These are phyloP conservation scores for Miscanthus lutarioriparius DNA, from an alignment of 176 grass and related monocot genomes.

Conservation along the genomic window DNA sequence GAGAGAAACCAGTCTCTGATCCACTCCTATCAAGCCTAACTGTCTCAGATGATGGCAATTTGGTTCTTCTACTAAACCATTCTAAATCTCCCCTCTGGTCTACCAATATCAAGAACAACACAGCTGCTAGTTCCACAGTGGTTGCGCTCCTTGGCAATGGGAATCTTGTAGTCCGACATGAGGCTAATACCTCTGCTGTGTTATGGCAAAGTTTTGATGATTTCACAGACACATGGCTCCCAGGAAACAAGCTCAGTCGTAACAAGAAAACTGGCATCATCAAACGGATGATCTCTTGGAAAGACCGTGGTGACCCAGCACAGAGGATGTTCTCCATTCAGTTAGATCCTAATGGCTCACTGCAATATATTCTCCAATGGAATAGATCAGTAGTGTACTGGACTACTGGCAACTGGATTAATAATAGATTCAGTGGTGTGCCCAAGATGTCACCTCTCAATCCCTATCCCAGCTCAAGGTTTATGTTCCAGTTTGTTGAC, in stretches of 20 bases:
- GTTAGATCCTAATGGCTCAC: constrained; percentile 32
- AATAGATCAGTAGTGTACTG: constrained; percentile 33
- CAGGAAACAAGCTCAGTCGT: constrained; percentile 34
- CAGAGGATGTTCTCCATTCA: constrained; percentile 39
- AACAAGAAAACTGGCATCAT: constrained; percentile 36
- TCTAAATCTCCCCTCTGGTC: constrained; percentile 32
- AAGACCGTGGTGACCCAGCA: constrained; percentile 40
- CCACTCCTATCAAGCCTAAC: constrained; percentile 30
- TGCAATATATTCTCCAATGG: constrained; percentile 31
- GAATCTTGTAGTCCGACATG: constrained; percentile 39
- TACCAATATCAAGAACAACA: constrained; percentile 10
- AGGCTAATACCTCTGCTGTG: neutral
- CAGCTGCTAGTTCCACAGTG: neutral
- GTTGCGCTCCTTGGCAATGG: constrained; percentile 39
- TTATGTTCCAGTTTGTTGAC: constrained; percentile 33
- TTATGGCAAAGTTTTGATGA: constrained; percentile 58
- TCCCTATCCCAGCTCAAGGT: constrained; percentile 18
- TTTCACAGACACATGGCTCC: constrained; percentile 50
- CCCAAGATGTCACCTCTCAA: constrained; percentile 37
- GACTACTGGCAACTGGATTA: constrained; percentile 41
- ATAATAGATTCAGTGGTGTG: constrained; percentile 9
- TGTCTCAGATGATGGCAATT: constrained; percentile 35
- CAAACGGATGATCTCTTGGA: constrained; percentile 45
- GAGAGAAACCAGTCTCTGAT: constrained; percentile 39
- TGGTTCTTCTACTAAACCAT: constrained; percentile 25